Evolutionary conservation across 2,329 filamentous ascomycete species (phyloP).

Genomic region (Fusarium algeriense): DNA sequence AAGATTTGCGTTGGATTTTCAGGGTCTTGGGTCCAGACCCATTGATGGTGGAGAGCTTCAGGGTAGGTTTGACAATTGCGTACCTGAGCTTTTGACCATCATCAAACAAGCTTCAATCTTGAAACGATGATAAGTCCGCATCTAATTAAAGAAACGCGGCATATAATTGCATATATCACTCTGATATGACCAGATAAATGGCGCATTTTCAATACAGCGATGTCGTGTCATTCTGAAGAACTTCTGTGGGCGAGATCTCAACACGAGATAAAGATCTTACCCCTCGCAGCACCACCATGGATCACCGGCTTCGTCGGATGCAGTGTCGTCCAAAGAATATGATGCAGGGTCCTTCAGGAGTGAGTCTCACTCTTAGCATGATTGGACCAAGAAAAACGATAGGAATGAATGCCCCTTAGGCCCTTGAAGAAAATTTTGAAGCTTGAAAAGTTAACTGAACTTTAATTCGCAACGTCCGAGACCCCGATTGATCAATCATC

Average conservation of each 20-base stretch:
- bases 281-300: background rate
- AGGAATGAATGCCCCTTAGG: background rate
- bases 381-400: background rate
- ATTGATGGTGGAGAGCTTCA: conserved; percentile 2
- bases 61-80: background rate
- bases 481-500: background rate
- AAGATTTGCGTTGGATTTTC: conserved; percentile 13
- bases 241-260: background rate
- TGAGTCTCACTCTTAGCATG: background rate
- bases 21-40: conserved; percentile 12
- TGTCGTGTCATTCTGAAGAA: background rate
- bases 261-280: background rate
- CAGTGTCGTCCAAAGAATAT: background rate
- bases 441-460: conserved; percentile 8
- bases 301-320: background rate
- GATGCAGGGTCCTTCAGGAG: background rate
- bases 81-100: background rate
- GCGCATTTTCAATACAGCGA: background rate
- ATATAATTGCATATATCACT: background rate
- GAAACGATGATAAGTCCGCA: background rate
- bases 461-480: background rate
- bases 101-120: background rate
- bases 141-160: background rate
- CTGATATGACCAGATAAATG: background rate
- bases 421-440: background rate